Base-by-base conservation (phyloP, 352 stramenopile genomes). In the Pythium oligandrum region DNA sequence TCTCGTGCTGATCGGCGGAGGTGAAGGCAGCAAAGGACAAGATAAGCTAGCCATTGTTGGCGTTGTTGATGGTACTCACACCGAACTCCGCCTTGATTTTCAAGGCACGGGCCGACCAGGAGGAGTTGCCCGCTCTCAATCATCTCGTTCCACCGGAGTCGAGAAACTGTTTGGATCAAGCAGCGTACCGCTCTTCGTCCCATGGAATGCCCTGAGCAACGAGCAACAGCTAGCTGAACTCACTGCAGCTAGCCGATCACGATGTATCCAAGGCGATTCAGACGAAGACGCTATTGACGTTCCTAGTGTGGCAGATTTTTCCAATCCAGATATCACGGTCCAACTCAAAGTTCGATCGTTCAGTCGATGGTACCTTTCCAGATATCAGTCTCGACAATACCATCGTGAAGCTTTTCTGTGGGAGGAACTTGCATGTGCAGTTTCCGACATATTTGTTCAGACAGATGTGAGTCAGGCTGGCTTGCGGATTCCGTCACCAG, bases 341-440 rank as follows among this genome's bases (percentile, higher is more conserved):
- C 73, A 83, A 37, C 40, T 80, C 4, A 61, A 48, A 30, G 54
- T 85, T n/a, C 66, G 70, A 35, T 57, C 66, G 12, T 88, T 88
- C 49, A 74, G 61, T 3, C 71, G 71, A 12, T 90, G 77, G 79
- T 90, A 83, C 47, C 40, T 67, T 35, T 60, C 73, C 8, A 72
- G 40, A 10, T 60, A 72, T 10, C 58, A 72, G 32, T 63, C 73
- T 42, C 75, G 59, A 17, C 71, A 82, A 53, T 57, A 64, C 12
- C 64, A 83, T 44, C 77, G 79, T 35, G 73, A 83, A 40, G 61
- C 40, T 2, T 90, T 88, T 55, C 51, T 90, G 4, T 47, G 35
- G 0, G 79, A 90, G 44, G 79, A 90, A 48, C 63, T 90, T 3
- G 35, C 26, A 2, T 90, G 74, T 56, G 79, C 75, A 42, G 77